A percentile compares a stretch with the other conserved stretches of the same genome.
Conservation (phyloP, 2,329 filamentous ascomycete genomes). For the Calycina herbarum region DNA sequence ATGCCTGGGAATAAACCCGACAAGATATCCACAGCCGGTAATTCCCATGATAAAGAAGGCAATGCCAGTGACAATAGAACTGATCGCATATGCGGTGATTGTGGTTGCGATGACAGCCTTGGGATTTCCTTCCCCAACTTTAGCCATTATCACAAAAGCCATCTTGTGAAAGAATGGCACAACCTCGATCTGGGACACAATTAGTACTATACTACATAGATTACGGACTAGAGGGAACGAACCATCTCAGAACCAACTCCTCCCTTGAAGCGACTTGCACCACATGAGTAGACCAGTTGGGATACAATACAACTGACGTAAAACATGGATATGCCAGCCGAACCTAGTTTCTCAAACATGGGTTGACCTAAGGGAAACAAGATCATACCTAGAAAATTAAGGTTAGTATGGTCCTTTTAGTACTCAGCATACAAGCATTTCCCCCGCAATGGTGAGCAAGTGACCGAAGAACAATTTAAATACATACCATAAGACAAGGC, state of each 20-base stretch:
- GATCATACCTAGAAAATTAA: slow-evolving; percentile 67
- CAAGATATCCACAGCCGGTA: slow-evolving; percentile 85
- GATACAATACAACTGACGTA: slow-evolving; percentile 97
- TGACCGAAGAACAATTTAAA: not conserved
- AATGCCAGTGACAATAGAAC: slow-evolving; percentile 84
- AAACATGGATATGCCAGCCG: slow-evolving; percentile 96
- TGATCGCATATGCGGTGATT: slow-evolving; percentile 86
- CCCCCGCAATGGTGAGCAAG: not conserved
- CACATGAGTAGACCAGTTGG: slow-evolving; percentile 82
- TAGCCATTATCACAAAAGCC: slow-evolving; percentile 80
- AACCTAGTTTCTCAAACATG: slow-evolving; percentile 81
- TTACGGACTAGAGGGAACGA: slow-evolving; percentile 15
- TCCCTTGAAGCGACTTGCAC: slow-evolving; percentile 84
- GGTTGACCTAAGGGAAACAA: slow-evolving; percentile 87
- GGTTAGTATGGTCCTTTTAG: not conserved
- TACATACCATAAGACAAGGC: slow-evolving; percentile 82
- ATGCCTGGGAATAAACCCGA: slow-evolving; percentile 94
- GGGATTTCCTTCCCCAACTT: slow-evolving; percentile 76
- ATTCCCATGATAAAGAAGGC: slow-evolving; percentile 91
- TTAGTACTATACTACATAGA: not conserved
- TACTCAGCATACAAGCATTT: not conserved
- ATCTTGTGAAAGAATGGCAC: slow-evolving; percentile 99
- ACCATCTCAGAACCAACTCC: slow-evolving; percentile 93
- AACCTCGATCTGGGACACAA: slow-evolving; percentile 74
- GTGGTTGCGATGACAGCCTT: slow-evolving; percentile 91